Evolutionary conservation across 805 yeast species (phyloP).

Genomic region (Saturnispora mendoncae): DNA sequence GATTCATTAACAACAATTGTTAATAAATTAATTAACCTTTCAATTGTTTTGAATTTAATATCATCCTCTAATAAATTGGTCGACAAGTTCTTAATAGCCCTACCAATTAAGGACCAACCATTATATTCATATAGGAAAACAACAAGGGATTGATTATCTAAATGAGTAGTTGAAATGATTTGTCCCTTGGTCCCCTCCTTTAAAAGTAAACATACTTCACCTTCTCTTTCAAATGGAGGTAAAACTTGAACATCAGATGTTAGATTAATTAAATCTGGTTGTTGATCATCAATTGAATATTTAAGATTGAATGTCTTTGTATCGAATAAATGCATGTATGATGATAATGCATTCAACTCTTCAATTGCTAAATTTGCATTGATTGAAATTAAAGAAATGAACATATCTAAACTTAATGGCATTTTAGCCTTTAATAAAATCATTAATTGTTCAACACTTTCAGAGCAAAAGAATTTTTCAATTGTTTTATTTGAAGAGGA

Average conservation of each 20-base stretch:
- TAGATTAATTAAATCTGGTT: constrained; percentile 40
- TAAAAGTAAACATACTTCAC: constrained; percentile 37
- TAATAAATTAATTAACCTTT: constrained; percentile 44
- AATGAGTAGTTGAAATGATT: constrained; percentile 5
- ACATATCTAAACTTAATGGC: constrained; percentile 56
- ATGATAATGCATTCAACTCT: constrained; percentile 47
- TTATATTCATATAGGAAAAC: constrained; percentile 66
- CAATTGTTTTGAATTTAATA: constrained; percentile 33
- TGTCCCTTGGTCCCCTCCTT: constrained; percentile 60
- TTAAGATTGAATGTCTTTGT: constrained; percentile 32
- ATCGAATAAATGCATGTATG: constrained; percentile 48
- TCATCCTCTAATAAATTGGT: constrained; percentile 31
- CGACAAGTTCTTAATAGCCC: constrained; percentile 59
- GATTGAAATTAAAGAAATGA: constrained; percentile 49
- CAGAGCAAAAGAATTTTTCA: constrained; percentile 37
- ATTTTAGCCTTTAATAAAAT: constrained; percentile 61
- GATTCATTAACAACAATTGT: constrained; percentile 37
- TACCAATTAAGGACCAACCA: constrained; percentile 84
- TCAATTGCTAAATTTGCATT: constrained; percentile 61
- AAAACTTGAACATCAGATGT: constrained; percentile 34
- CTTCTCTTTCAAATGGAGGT: constrained; percentile 42
- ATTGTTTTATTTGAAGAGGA: constrained; percentile 38
- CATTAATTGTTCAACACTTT: constrained; percentile 36
- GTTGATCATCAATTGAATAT: constrained; percentile 41
- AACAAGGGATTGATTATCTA: constrained; percentile 30